Evolutionary conservation across 106 monocot genomes (phyloP).

Genomic region (Narthecium ossifragum): DNA sequence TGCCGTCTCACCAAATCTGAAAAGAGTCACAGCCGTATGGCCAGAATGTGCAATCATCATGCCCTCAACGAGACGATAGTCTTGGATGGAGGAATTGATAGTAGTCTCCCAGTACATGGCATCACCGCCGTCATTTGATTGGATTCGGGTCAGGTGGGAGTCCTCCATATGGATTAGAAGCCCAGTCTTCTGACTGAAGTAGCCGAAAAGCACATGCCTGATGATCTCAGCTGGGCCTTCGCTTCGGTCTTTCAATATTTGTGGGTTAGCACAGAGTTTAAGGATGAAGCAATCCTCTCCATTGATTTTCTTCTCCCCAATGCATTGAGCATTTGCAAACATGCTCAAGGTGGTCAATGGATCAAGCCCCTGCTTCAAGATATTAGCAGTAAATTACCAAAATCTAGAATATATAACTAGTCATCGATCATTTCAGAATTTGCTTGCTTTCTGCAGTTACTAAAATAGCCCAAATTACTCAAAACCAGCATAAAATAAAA

Average conservation of each 20-base stretch:
- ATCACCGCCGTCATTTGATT: conserved; percentile 30
- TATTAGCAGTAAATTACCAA: not conserved
- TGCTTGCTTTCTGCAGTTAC: no score
- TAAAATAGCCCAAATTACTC: no score
- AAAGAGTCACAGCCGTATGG: conserved; percentile 41
- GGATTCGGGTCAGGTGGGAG: conserved; percentile 52
- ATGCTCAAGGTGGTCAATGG: conserved; percentile 53
- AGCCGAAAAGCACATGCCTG: conserved; percentile 54
- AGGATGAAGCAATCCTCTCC: conserved; percentile 71
- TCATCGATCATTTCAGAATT: no score
- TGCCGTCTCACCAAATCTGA: conserved; percentile 44
- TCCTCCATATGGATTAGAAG: conserved; percentile 48
- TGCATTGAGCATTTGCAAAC: conserved; percentile 44
- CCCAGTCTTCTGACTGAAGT: conserved; percentile 55
- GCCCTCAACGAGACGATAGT: conserved; percentile 48
- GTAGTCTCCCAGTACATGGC: conserved; percentile 64
- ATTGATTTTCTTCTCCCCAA: conserved; percentile 48
- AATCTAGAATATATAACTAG: no score
- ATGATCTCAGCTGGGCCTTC: conserved; percentile 55
- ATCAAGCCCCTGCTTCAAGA: conserved; percentile 50
- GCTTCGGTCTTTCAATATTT: conserved; percentile 42
- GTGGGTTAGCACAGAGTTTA: conserved; percentile 48
- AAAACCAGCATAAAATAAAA: no score
- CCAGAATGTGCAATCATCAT: conserved; percentile 63
- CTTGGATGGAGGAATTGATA: conserved; percentile 41